phyloP scores from a whole-genome alignment of 371 early-diverging fungal genomes.

The Encephalitozoon hellem region DNA sequence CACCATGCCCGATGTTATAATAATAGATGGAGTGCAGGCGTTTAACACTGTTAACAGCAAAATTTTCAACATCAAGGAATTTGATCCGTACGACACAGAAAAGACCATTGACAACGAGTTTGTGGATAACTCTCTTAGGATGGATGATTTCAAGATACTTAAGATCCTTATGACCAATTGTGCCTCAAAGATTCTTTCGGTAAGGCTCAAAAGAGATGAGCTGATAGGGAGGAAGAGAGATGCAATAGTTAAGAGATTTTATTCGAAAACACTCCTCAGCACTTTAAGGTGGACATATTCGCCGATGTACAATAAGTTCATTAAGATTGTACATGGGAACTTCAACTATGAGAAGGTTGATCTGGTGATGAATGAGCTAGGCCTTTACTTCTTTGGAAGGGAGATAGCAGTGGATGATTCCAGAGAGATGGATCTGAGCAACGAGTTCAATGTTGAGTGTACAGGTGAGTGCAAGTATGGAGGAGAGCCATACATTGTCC shows the following conservation, averaged over 20 bases:
- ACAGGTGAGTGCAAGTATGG: background rate
- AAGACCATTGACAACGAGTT: slow-evolving; percentile 27
- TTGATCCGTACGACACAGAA: slow-evolving; percentile 17
- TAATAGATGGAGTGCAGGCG: slow-evolving; percentile 50
- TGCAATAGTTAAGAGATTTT: background rate
- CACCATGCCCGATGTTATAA: slow-evolving; percentile 21
- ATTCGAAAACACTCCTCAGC: slow-evolving; percentile 8
- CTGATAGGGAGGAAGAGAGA: slow-evolving; percentile 10
- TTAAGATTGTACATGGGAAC: slow-evolving; percentile 24
- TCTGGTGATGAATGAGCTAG: background rate
- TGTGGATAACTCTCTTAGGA: background rate
- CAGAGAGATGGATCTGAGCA: background rate
- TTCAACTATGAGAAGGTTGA: slow-evolving; percentile 10
- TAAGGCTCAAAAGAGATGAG: slow-evolving; percentile 24
- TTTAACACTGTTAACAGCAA: slow-evolving; percentile 35
- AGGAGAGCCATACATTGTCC: background rate
- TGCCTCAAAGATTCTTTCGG: background rate
- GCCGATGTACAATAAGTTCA: background rate
- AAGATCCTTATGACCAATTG: slow-evolving; percentile 25
- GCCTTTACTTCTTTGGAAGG: background rate
- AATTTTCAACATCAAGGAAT: slow-evolving; percentile 34
- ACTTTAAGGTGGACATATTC: slow-evolving; percentile 26
- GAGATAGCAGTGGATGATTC: background rate
- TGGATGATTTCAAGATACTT: slow-evolving; percentile 6
- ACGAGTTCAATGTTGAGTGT: background rate